Conservation (phyloP, 768 basidiomycete species). For the Suillus alpinus region DNA sequence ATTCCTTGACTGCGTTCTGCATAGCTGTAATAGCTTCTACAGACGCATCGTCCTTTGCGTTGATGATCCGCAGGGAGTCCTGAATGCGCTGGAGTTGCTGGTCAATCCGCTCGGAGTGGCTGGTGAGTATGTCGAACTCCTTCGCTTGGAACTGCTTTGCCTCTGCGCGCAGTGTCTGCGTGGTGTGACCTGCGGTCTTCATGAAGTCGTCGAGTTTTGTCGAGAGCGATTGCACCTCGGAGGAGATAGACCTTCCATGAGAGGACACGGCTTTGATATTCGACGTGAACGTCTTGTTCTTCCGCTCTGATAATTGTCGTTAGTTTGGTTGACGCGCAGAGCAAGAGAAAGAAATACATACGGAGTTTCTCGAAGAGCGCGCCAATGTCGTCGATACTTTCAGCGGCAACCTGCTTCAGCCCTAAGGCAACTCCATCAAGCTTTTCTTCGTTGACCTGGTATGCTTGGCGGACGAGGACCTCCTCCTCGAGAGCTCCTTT, state of each 20-base stretch:
- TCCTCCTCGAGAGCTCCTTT: conserved; percentile 75
- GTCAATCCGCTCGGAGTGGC: conserved; percentile 52
- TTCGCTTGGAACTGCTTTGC: conserved; percentile 53
- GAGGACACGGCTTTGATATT: conserved; percentile 66
- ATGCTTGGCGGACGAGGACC: conserved; percentile 69
- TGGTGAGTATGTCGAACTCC: conserved; percentile 52
- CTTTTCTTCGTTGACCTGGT: conserved; percentile 67
- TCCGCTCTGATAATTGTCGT: conserved; percentile 57
- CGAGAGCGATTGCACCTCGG: conserved; percentile 51
- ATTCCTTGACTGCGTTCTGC: conserved; percentile 48
- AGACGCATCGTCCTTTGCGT: conserved; percentile 53
- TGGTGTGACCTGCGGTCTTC: conserved; percentile 51
- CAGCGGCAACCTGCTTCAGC: conserved; percentile 61
- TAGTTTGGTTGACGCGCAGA: conserved; percentile 3
- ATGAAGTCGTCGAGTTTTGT: conserved; percentile 61
- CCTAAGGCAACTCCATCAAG: conserved; percentile 72
- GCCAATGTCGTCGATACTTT: conserved; percentile 66
- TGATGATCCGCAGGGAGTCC: conserved; percentile 50
- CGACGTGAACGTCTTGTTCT: conserved; percentile 54
- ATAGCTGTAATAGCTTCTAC: conserved; percentile 49
- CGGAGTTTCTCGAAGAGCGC: conserved; percentile 83
- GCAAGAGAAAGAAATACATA: conserved; percentile 32
- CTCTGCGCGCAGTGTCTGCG: conserved; percentile 51
- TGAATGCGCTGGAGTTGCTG: conserved; percentile 56
- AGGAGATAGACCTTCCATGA: conserved; percentile 58